Evolutionary conservation across 2,329 filamentous ascomycete species (phyloP).

Genomic region (Aspergillus puulaauensis): DNA sequence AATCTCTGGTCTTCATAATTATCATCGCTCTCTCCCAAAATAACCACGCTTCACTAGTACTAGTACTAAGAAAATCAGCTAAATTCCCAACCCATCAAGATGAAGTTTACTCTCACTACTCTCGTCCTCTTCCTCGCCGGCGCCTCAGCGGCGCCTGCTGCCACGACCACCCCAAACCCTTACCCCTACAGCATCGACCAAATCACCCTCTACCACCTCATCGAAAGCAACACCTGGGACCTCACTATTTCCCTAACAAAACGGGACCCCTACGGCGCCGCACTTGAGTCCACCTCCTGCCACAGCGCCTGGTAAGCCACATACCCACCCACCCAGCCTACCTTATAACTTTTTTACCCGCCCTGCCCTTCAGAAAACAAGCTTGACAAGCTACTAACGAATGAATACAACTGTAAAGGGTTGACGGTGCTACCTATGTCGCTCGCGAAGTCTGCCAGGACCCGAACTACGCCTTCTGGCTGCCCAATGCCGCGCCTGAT

Average conservation of each 20-base stretch:
- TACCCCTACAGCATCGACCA: background rate
- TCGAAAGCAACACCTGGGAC: background rate
- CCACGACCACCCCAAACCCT: background rate
- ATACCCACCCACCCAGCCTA: background rate
- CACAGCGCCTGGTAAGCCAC: background rate
- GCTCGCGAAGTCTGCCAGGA: background rate
- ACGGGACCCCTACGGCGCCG: too few species aligned
- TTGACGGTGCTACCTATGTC: too few species aligned
- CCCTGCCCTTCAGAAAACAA: background rate
- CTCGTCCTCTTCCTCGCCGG: background rate
- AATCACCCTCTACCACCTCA: background rate
- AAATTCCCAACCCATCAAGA: background rate
- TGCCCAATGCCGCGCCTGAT: background rate
- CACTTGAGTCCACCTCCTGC: background rate
- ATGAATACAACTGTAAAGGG: too few species aligned
- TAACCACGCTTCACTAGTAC: background rate
- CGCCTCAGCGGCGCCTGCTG: background rate
- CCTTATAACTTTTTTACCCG: background rate
- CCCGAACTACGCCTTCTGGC: background rate
- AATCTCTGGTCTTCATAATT: too few species aligned
- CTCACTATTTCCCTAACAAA: background rate
- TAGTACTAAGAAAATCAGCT: background rate
- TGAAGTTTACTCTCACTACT: background rate
- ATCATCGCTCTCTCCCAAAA: background rate
- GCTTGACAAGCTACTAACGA: too few species aligned